Conservation (phyloP, 163 green algal species). For the Dunaliella salina region DNA sequence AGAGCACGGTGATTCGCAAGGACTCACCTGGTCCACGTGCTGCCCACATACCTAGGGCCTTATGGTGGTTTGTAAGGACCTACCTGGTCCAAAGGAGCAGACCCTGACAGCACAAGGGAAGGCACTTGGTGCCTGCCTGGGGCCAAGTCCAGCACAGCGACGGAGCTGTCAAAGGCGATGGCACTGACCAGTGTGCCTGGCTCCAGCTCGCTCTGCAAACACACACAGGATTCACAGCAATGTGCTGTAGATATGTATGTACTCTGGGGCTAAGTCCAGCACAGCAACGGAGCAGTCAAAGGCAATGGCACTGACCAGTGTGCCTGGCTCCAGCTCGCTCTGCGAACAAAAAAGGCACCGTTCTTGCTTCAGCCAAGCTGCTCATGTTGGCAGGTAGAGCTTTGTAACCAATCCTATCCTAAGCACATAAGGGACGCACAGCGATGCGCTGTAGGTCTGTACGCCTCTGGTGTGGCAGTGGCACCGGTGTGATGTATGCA, state of each 20-base stretch:
- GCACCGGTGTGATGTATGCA: no score
- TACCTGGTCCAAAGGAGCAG: conserved; percentile 1
- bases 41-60: no score
- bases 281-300: not conserved
- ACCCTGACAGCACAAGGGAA: not conserved
- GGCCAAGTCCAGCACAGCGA: not conserved
- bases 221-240: no score
- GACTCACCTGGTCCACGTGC: no score
- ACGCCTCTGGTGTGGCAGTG: no score
- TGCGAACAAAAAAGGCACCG: not conserved
- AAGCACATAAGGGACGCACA: no score
- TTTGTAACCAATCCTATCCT: no score
- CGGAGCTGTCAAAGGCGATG: not conserved
- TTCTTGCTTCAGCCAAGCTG: no score
- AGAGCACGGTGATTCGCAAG: no score
- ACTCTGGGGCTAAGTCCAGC: not conserved
- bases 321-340: not conserved
- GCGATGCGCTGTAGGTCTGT: no score
- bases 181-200: conserved; percentile 5
- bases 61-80: not conserved
- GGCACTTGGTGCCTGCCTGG: not conserved
- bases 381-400: no score
- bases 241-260: no score
- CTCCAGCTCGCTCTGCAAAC: not conserved
- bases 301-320: not conserved